Percentiles rank a stretch among this genome's conserved stretches.
phyloP scores from a whole-genome alignment of 2,329 filamentous ascomycete genomes.

The Cryphonectria naterciae region DNA sequence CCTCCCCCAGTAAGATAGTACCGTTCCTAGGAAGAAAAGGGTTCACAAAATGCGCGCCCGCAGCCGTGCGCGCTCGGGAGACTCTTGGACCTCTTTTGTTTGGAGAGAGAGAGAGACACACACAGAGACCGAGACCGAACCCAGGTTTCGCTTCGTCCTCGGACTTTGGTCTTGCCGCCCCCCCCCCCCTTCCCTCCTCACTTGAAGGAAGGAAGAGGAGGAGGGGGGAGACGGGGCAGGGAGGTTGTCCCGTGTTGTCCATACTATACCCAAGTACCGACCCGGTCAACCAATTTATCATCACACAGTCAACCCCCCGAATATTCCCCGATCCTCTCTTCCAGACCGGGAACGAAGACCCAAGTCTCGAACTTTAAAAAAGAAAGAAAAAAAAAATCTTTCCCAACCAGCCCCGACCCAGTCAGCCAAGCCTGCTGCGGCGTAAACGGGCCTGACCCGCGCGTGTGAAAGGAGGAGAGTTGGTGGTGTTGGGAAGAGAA shows the following conservation, averaged over 20 bases:
- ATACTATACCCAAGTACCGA: neutral
- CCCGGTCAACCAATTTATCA: neutral
- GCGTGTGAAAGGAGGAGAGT: too few species aligned
- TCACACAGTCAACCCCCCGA: neutral
- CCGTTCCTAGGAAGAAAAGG: too few species aligned
- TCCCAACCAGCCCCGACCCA: neutral
- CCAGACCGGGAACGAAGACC: neutral
- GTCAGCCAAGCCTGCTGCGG: neutral
- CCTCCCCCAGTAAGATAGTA: too few species aligned
- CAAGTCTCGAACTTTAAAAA: too few species aligned
- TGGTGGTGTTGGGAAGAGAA: too few species aligned
- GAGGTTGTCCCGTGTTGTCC: neutral
- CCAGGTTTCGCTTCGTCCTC: neutral
- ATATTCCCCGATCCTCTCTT: neutral
- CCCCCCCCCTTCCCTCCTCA: neutral
- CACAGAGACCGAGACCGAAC: too few species aligned
- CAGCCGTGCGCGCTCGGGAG: neutral
- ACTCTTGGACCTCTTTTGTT: too few species aligned
- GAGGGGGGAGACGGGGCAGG: too few species aligned
- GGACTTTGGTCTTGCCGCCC: neutral
- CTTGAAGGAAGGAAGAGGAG: too few species aligned
- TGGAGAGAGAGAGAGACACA: too few species aligned
- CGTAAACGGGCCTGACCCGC: neutral
- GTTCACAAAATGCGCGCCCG: neutral
- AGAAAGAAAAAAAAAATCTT: too few species aligned